These are phyloP conservation scores for Dryadomyces quercivorus DNA, from an alignment of 2,329 filamentous ascomycete species.

Conservation along the genomic window DNA sequence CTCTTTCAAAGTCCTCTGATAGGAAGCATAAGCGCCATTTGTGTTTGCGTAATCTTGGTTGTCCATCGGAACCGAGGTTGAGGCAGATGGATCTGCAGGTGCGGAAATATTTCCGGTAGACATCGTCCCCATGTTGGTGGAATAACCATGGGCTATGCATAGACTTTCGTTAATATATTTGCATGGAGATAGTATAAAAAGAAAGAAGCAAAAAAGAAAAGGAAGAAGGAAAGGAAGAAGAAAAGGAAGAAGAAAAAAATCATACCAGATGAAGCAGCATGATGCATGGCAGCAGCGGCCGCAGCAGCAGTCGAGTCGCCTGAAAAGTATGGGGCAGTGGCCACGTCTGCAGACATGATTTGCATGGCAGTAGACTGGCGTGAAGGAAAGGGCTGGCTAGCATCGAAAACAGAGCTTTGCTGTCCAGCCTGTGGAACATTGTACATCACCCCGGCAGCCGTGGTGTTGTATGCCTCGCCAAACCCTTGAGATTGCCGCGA, in stretches of 20 bases:
- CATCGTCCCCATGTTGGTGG: conserved; percentile 32
- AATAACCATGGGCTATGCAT: conserved; percentile 43
- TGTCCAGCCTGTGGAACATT: conserved; percentile 54
- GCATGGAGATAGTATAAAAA: conserved; percentile 52
- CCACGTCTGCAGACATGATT: conserved; percentile 54
- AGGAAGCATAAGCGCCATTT: conserved; percentile 57
- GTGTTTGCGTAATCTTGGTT: conserved; percentile 7
- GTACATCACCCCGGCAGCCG: conserved; percentile 64
- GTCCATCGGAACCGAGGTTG: background rate
- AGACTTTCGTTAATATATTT: conserved; percentile 34
- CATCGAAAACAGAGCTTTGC: conserved; percentile 57
- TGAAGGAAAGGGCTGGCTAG: conserved; percentile 60
- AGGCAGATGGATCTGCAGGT: conserved; percentile 16
- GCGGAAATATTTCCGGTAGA: conserved; percentile 24
- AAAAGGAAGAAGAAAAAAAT: too few relatives aligned
- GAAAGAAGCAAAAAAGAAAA: conserved; percentile 6
- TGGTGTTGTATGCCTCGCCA: conserved; percentile 42
- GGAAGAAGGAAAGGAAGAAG: conserved; percentile 8
- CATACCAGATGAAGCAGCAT: conserved; percentile 25
- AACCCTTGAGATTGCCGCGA: conserved; percentile 43
- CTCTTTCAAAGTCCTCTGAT: conserved; percentile 46
- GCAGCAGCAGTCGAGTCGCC: conserved; percentile 52
- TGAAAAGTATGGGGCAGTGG: conserved; percentile 64
- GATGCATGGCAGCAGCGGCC: conserved; percentile 42
- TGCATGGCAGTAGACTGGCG: conserved; percentile 69